phyloP scores from a whole-genome alignment of 257 asterid genomes.

The Solanum microdontum region DNA sequence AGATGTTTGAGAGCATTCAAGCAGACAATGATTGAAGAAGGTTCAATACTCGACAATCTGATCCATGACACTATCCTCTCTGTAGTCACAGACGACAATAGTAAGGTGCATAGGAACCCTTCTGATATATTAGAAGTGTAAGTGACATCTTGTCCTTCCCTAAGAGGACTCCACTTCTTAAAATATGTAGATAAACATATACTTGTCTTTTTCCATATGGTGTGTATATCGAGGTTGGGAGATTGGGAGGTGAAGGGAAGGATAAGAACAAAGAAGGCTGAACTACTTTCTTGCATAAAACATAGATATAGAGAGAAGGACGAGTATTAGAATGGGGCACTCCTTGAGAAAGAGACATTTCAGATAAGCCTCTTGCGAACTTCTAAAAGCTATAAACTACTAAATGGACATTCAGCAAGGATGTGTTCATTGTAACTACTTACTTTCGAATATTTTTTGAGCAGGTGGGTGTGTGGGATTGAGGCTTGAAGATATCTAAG shows the following conservation, averaged over 20 bases:
- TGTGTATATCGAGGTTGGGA: background rate
- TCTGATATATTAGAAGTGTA: background rate
- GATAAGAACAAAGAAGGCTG: background rate
- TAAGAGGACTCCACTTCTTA: background rate
- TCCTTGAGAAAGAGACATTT: background rate
- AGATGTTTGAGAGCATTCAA: background rate
- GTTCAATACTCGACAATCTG: background rate
- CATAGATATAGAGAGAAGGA: background rate
- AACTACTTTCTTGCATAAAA: background rate
- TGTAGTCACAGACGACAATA: background rate
- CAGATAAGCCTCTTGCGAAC: background rate
- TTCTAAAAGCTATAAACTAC: background rate
- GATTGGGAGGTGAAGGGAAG: background rate
- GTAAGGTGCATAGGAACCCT: background rate
- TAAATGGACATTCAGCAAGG: background rate
- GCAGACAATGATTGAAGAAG: background rate
- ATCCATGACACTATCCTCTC: background rate
- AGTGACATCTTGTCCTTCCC: background rate
- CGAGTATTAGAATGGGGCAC: background rate
- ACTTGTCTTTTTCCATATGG: background rate
- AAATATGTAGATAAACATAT: background rate
- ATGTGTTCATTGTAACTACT: background rate
- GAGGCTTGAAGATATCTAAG: background rate
- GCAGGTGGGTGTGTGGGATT: background rate
- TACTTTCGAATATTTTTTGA: background rate